These are phyloP conservation scores for Gaultheria prostrata DNA, from an alignment of 148 eudicot genomes.

Conservation along the genomic window DNA sequence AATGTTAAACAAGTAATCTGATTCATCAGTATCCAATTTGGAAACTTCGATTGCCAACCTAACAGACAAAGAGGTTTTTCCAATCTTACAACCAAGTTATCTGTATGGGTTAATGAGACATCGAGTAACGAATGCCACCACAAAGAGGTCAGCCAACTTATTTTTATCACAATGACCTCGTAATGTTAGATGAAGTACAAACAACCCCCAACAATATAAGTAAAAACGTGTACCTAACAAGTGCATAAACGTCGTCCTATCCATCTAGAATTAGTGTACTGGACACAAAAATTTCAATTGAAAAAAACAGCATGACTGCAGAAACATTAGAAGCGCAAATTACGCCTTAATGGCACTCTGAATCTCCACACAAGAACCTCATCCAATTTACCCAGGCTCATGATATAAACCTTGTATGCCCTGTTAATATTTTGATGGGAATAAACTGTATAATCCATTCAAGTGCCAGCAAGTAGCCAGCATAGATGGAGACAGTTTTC, in stretches of 20 bases:
- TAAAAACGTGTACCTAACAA: too few species aligned
- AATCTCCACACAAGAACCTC: not conserved
- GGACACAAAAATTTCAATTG: not conserved
- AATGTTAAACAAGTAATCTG: not conserved
- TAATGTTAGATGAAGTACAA: not conserved
- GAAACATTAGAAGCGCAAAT: not conserved
- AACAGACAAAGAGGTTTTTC: not conserved
- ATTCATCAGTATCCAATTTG: not conserved
- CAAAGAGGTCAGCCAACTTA: not conserved
- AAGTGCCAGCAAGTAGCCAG: not conserved
- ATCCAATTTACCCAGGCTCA: not conserved
- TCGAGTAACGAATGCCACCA: not conserved
- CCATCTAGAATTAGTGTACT: not conserved
- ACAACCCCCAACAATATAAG: not conserved
- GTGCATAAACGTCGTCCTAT: not conserved
- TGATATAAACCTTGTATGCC: not conserved
- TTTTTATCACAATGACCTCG: not conserved
- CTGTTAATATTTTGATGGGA: not conserved
- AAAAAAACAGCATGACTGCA: not conserved
- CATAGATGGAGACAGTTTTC: not conserved
- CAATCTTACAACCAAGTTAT: conserved; percentile 1
- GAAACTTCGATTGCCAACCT: conserved; percentile 2
- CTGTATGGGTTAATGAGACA: not conserved
- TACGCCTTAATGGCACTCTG: not conserved
- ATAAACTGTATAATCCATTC: not conserved